Base-by-base conservation (phyloP, 352 stramenopile species). In the Phytophthora aleatoria region DNA sequence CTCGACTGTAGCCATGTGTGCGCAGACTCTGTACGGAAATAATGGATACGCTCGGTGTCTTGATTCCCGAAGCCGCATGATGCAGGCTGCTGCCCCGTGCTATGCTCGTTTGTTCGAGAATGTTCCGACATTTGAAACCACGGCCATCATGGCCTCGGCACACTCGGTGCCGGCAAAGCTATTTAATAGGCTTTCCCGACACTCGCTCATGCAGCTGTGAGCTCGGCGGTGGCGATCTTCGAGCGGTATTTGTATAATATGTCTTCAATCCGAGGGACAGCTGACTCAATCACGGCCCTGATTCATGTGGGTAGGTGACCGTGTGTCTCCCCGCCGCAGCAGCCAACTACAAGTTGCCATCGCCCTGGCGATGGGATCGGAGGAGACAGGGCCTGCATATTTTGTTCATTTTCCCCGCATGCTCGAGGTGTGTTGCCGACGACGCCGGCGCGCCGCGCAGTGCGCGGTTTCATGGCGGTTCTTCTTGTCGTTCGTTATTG, bases 91-190 rank as follows among this genome's bases (percentile, higher is more conserved):
- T 30, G 58, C 50, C 11, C 53, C 5, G 50, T 45, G 48, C 49
- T 70, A 54, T 70, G 61, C 60, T 49, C 54, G 47, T 67, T 59
- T 65, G 57, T 64, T 72, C 63, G 47, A 72, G 68, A 75, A 75
- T 66, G 57, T 66, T 72, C 43, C 63, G 52, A 73, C 57, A 66
- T 49, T 66, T 35, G 33, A 56, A 44, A 36, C 35, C 53, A 55
- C 38, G 16, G 42, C 16, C 41, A 56, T 35, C 47, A 42, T 41
- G 30, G 41, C 31, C 20, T 26, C 31, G 26, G 11, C 3, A 30
- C 55, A 71, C 20, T 20, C 20, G 20, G 20, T 20, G 20, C 1
- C 20, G 0, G 20, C 20, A 20, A 20, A 20, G 20, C 20, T 20
- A 20, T 20, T 20, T 20, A 20, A 20, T 20, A 74, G 59, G 57